Conservation (phyloP, 192 early-diverging fungal genomes). For the Ambispora gerdemannii region DNA sequence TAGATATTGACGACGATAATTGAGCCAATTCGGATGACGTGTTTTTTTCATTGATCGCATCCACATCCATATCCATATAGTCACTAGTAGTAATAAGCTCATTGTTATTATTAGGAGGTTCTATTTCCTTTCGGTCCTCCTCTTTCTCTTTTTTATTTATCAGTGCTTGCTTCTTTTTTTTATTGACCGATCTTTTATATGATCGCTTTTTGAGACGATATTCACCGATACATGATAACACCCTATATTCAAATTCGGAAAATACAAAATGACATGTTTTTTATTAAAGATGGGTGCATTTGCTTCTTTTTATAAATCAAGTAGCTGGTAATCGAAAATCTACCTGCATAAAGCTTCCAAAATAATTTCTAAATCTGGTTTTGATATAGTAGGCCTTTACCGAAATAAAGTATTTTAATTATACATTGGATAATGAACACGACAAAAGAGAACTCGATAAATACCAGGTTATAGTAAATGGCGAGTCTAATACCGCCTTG, state of each 20-base stretch:
- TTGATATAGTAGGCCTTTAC: slow-evolving; percentile 17
- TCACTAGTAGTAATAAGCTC: neutral
- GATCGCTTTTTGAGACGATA: neutral
- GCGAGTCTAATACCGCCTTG: slow-evolving; percentile 26
- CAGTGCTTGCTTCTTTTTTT: neutral
- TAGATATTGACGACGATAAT: neutral
- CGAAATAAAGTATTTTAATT: neutral
- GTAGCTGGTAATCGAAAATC: neutral
- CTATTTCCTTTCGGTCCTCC: neutral
- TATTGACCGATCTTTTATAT: neutral
- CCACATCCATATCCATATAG: neutral
- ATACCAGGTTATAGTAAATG: slow-evolving; percentile 19
- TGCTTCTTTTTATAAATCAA: neutral
- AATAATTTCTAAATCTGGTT: slow-evolving; percentile 13
- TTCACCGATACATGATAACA: neutral
- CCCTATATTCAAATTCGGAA: neutral
- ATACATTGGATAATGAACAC: neutral
- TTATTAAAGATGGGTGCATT: neutral
- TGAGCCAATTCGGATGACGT: neutral
- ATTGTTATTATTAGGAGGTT: neutral
- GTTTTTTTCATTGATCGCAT: neutral
- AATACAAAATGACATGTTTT: neutral
- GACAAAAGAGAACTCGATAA: neutral
- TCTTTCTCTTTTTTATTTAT: neutral
- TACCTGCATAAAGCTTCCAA: slow-evolving; percentile 22